Evolutionary conservation across 2,329 filamentous ascomycete species (phyloP), one percentile per base, ranked within the genome.

Genomic region (Cladorrhinum sp.): DNA sequence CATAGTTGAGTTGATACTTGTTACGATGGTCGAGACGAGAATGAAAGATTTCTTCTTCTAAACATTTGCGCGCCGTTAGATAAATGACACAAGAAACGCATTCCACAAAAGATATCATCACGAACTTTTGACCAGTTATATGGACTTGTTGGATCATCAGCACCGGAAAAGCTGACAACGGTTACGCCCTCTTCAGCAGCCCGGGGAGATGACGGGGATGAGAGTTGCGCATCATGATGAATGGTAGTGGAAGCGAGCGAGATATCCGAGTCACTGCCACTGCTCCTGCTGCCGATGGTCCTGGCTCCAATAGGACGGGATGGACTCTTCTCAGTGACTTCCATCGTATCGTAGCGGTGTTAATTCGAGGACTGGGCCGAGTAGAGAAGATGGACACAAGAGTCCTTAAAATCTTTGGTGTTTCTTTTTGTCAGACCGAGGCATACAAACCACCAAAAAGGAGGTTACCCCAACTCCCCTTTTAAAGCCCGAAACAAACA

Each of bases 1-100:
- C 61, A 69, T 64, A 25, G 63, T 65, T 23, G 61, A 65, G 41
- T 66, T 71, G n/a, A 65, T 64, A 20, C 62, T 66, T 16, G 67
- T 57, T 3, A 70, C 36, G 22, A 63, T 62, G 9, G 64, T 62
- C 20, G 67, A 60, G 36, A 69, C 0, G 54, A 70, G 58, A 52
- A 70, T 64, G 20, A 65, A 55, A 8, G 50, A 16, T 51, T 69
- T 70, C 32, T 64, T 68, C 45, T 52, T 51, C 67, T 68, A 24
- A 48, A 13, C 16, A 4, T 3, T 4, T 5, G 16, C 16, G 41
- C 8, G 41, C 4, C 20, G 4, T 7, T 4, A 45, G 16, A 16
- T 7, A 22, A 45, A 20, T 20, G 32, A 29, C 20, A 16, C 12
- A 48, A n/a, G 24, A 25, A 25, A 23, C 8, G 8, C n/a, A 49